phyloP scores from a whole-genome alignment of 106 monocot genomes.

The Dendrobium officinale region DNA sequence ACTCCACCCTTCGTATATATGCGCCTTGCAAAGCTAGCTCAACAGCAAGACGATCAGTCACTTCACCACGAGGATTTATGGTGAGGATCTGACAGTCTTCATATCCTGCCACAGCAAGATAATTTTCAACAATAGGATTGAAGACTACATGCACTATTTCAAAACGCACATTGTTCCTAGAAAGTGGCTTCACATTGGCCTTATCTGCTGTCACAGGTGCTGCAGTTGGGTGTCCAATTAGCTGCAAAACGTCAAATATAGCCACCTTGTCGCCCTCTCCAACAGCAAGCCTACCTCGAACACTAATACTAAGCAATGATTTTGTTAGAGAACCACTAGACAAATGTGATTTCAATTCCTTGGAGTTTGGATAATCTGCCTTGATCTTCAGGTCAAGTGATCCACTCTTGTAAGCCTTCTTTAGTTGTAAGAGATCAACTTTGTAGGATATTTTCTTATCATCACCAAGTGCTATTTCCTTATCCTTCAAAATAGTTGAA shows the following conservation, averaged over 20 bases:
- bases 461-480: slow-evolving; percentile 54
- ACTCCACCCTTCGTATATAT: slow-evolving; percentile 79
- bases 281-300: slow-evolving; percentile 84
- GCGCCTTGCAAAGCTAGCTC: slow-evolving; percentile 91
- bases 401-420: slow-evolving; percentile 90
- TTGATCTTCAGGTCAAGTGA: slow-evolving; percentile 93
- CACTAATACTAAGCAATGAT: slow-evolving; percentile 71
- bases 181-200: slow-evolving; percentile 78
- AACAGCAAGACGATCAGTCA: slow-evolving; percentile 94
- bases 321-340: slow-evolving; percentile 69
- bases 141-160: slow-evolving; percentile 86
- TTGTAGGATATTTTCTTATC: slow-evolving; percentile 50
- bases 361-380: slow-evolving; percentile 90
- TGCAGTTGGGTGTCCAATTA: slow-evolving; percentile 73
- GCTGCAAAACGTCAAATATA: slow-evolving; percentile 91
- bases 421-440: slow-evolving; percentile 69
- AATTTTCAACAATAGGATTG: slow-evolving; percentile 82
- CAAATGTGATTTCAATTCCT: slow-evolving; percentile 79
- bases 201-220: slow-evolving; percentile 78
- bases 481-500: slow-evolving; percentile 63
- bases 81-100: slow-evolving; percentile 96
- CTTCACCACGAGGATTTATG: slow-evolving; percentile 92
- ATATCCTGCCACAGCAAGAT: slow-evolving; percentile 87
- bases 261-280: slow-evolving; percentile 96
- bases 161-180: slow-evolving; percentile 87